phyloP scores from a whole-genome alignment of 2,329 filamentous ascomycete genomes.

The Calonectria leucothoes region DNA sequence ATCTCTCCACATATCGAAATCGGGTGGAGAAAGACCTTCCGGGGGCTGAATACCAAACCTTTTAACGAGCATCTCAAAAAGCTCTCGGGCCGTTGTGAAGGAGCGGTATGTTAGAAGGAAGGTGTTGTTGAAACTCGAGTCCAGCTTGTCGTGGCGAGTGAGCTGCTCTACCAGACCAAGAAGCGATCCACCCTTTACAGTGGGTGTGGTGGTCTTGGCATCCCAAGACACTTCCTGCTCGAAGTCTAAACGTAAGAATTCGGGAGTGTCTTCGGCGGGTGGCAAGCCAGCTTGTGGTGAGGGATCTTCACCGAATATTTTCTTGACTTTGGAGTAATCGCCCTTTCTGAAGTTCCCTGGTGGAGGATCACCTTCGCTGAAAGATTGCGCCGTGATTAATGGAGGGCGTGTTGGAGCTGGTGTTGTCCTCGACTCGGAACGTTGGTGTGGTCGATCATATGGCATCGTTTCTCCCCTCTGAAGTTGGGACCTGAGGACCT shows the following conservation, averaged over 20 bases:
- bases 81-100: conserved; percentile 88
- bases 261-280: conserved; percentile 80
- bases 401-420: conserved; percentile 56
- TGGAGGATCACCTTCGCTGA: conserved; percentile 68
- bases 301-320: conserved; percentile 74
- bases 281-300: conserved; percentile 58
- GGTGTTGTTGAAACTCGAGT: conserved; percentile 96
- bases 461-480: conserved; percentile 69
- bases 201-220: conserved; percentile 78
- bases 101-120: conserved; percentile 97
- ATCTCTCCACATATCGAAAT: conserved; percentile 90
- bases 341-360: conserved; percentile 67
- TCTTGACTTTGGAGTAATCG: conserved; percentile 73
- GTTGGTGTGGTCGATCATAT: conserved; percentile 65
- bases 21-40: conserved; percentile 77
- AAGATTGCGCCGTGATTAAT: conserved; percentile 70
- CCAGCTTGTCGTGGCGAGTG: conserved; percentile 94
- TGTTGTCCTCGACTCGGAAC: conserved; percentile 65
- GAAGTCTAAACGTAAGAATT: conserved; percentile 86
- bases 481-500: conserved; percentile 61
- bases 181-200: conserved; percentile 89
- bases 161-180: conserved; percentile 93
- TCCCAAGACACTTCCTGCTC: conserved; percentile 93
- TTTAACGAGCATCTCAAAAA: conserved; percentile 93
- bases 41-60: conserved; percentile 94